Evolutionary conservation across 1,139 yeast species (phyloP), one percentile per base, ranked within the genome.

Genomic region (Suhomyces maxii): DNA sequence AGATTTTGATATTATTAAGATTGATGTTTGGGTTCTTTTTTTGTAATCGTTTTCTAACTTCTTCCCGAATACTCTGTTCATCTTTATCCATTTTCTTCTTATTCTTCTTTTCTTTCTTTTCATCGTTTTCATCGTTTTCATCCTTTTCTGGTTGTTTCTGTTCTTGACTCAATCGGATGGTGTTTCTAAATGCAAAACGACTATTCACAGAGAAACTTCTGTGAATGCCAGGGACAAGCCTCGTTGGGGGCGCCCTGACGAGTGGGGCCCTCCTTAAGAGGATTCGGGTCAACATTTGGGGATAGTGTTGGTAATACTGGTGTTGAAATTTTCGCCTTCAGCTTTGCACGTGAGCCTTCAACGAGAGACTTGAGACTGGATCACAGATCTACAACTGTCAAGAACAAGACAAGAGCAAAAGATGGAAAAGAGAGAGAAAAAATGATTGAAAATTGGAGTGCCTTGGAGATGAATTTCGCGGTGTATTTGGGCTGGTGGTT

Each of bases 21-120:
- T 68, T 66, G 12, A 63, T 41, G 40, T 64, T 61, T 6, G 72
- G 69, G 47, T 65, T 60, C 51, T 68, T 63, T 48, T 69, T 65
- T 54, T 64, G 64, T 46, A 69, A 53, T 34, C 64, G 56, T 46
- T 64, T 63, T 48, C 60, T 67, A 33, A 71, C 53, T 47, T 71
- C 73, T 44, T 68, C 69, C 39, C 75, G 59, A 30, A 68, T 57
- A 39, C 64, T 64, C 40, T 50, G 41, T 28, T 55, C 57, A 23
- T 56, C 54, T 34, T 49, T 43, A 7, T 39, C 50, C 50, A 50
- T 49, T 10, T 49, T 30, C 39, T 49, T 41, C 38, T 34, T 40
- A 13, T 26, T 26, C 11, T 48, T 49, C 36, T 42, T 48, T 28
- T 18, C 23, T 18, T 47, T 46, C 40, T 37, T 43, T 43, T 52